Percentiles rank a stretch among this genome's conserved stretches.
Evolutionary conservation across 2,329 filamentous ascomycete species (phyloP).

Genomic region (Trichoderma brevicompactum): DNA sequence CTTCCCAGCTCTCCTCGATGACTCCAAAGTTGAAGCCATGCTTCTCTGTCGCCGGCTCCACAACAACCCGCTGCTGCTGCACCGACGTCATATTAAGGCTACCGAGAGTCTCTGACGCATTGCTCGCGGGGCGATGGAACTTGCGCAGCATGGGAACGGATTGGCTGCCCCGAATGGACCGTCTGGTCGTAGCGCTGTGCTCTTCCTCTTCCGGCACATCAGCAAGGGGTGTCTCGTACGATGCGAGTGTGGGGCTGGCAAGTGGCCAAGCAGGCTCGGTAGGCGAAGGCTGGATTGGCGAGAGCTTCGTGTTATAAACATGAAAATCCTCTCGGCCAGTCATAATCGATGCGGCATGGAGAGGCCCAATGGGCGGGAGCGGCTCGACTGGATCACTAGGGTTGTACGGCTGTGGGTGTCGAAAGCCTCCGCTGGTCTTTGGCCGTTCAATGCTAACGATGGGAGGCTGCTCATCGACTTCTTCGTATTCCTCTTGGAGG

Average conservation of each 20-base stretch:
- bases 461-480: constrained; percentile 41
- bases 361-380: constrained; percentile 17
- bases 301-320: neutral
- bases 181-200: constrained; percentile 42
- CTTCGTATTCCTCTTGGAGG: constrained; percentile 54
- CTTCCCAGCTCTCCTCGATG: constrained; percentile 64
- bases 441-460: constrained; percentile 48
- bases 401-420: constrained; percentile 50
- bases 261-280: constrained; percentile 51
- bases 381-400: constrained; percentile 35
- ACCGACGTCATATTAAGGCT: constrained; percentile 42
- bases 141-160: constrained; percentile 60
- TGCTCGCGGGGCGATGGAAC: constrained; percentile 50
- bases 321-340: constrained; percentile 22
- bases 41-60: constrained; percentile 21
- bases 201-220: constrained; percentile 69
- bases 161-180: constrained; percentile 57
- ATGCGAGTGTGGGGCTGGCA: constrained; percentile 32
- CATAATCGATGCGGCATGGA: constrained; percentile 22
- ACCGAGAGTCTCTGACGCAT: constrained; percentile 58
- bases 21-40: constrained; percentile 36
- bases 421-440: constrained; percentile 51
- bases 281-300: constrained; percentile 30
- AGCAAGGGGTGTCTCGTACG: constrained; percentile 53
- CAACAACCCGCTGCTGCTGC: constrained; percentile 41